phyloP scores from a whole-genome alignment of 768 basidiomycete species.

The Tulasnella sp. region DNA sequence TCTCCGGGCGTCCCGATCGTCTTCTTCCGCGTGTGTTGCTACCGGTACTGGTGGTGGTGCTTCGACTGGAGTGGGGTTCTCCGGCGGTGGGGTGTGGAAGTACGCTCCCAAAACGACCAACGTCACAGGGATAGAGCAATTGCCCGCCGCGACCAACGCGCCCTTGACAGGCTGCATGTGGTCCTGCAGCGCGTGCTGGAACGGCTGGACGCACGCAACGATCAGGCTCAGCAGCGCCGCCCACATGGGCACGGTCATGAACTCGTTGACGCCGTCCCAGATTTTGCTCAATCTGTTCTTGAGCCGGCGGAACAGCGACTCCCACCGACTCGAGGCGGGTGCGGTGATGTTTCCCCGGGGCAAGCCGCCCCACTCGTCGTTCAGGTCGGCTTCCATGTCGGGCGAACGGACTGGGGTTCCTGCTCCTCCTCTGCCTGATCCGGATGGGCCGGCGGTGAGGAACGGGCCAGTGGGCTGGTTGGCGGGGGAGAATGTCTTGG shows the following conservation, averaged over 20 bases:
- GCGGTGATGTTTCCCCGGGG: conserved; percentile 1
- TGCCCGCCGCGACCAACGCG: conserved; percentile 62
- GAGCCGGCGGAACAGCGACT: conserved; percentile 29
- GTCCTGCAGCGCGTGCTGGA: conserved; percentile 66
- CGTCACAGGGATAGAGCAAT: conserved; percentile 82
- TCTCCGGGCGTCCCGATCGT: neutral
- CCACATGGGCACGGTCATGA: conserved; percentile 89
- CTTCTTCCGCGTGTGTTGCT: neutral
- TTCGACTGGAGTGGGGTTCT: conserved; percentile 26
- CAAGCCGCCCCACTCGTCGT: conserved; percentile 22
- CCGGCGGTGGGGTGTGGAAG: conserved; percentile 46
- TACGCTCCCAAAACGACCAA: conserved; percentile 90
- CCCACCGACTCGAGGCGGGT: conserved; percentile 13
- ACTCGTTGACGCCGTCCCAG: conserved; percentile 51
- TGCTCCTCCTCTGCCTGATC: no score
- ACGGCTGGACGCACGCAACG: conserved; percentile 68
- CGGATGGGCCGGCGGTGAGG: neutral
- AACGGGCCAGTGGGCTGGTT: neutral
- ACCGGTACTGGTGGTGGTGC: conserved; percentile 35
- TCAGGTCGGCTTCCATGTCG: conserved; percentile 6
- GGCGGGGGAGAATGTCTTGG: neutral
- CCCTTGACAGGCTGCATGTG: conserved; percentile 64
- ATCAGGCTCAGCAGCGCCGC: conserved; percentile 69
- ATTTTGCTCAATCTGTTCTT: conserved; percentile 32
- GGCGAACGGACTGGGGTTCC: neutral